phyloP scores from a whole-genome alignment of 1,284 basidiomycete genomes.

The Melanopsichium pennsylvanicum region DNA sequence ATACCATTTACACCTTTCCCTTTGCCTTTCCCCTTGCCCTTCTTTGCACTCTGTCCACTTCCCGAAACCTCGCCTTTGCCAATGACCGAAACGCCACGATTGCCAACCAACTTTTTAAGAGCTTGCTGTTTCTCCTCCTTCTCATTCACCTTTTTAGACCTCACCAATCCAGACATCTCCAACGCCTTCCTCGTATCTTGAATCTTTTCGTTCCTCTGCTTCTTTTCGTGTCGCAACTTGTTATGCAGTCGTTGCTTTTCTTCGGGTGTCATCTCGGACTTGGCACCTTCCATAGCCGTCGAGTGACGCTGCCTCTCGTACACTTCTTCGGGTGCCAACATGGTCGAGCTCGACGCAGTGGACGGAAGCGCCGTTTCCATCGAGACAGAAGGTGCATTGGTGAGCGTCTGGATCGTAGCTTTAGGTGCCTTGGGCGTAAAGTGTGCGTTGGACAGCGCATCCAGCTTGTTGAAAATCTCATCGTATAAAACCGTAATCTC shows the following conservation, averaged over 20 bases:
- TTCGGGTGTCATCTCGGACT: constrained; percentile 82
- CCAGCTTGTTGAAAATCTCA: constrained; percentile 84
- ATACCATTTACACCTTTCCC: constrained; percentile 3
- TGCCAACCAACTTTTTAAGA: constrained; percentile 60
- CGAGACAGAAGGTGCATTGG: constrained; percentile 83
- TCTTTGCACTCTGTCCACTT: constrained; percentile 26
- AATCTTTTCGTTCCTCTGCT: constrained; percentile 76
- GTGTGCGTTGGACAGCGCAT: constrained; percentile 92
- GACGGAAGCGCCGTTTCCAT: constrained; percentile 91
- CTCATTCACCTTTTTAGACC: constrained; percentile 35
- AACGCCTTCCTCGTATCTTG: constrained; percentile 73
- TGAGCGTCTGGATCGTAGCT: constrained; percentile 82
- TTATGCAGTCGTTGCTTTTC: constrained; percentile 74
- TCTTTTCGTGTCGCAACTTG: constrained; percentile 71
- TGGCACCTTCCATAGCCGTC: constrained; percentile 63
- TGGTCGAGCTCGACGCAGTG: constrained; percentile 76
- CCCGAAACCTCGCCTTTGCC: constrained; percentile 34
- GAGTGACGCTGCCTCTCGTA: constrained; percentile 67
- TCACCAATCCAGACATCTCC: constrained; percentile 70
- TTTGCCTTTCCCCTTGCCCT: constrained; percentile 28
- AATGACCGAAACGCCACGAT: constrained; percentile 55
- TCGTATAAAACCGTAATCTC: constrained; percentile 86
- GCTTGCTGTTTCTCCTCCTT: constrained; percentile 62
- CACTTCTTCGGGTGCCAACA: constrained; percentile 94
- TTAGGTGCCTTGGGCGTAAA: constrained; percentile 96